Evolutionary conservation across 371 early-diverging fungal genomes (phyloP).

Genomic region (Choanephora cucurbitarum): DNA sequence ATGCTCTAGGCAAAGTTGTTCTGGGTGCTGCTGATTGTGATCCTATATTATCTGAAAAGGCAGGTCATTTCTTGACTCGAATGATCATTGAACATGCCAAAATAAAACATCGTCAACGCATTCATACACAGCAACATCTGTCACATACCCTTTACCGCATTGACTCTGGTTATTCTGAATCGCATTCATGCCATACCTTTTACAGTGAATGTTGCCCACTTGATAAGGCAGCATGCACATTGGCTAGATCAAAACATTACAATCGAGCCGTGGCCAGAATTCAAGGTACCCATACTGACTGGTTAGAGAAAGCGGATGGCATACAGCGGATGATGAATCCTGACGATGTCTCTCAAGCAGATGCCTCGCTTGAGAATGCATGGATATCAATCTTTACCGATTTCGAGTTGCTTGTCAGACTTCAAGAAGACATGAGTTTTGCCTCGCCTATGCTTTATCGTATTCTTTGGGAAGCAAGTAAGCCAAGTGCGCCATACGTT

Average conservation of each 20-base stretch:
- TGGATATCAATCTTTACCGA: conserved; percentile 46
- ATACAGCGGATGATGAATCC: conserved; percentile 39
- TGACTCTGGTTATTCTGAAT: conserved; percentile 27
- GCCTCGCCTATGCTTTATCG: conserved; percentile 35
- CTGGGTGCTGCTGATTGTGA: conserved; percentile 47
- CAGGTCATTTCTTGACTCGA: conserved; percentile 45
- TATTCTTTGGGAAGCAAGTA: conserved; percentile 36
- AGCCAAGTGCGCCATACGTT: too few species aligned
- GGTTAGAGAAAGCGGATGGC: conserved; percentile 30
- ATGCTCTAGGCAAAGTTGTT: conserved; percentile 50
- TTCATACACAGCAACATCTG: conserved; percentile 6
- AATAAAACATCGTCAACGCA: conserved; percentile 18
- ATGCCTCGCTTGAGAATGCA: conserved; percentile 34
- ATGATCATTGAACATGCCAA: conserved; percentile 50
- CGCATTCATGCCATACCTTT: conserved; percentile 6
- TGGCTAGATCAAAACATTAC: conserved; percentile 43
- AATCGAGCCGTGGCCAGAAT: conserved; percentile 32
- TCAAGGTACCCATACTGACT: conserved; percentile 24
- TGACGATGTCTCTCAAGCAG: conserved; percentile 28
- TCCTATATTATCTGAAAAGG: conserved; percentile 46
- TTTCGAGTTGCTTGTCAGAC: conserved; percentile 15
- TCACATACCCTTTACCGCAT: conserved; percentile 12
- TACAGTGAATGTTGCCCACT: conserved; percentile 23
- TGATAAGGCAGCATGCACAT: conserved; percentile 36
- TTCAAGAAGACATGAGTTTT: conserved; percentile 17